Percentiles rank a stretch among this genome's conserved stretches.
These are phyloP conservation scores for Ormosia semicastrata DNA, from an alignment of 306 rosid genomes.

Conservation along the genomic window DNA sequence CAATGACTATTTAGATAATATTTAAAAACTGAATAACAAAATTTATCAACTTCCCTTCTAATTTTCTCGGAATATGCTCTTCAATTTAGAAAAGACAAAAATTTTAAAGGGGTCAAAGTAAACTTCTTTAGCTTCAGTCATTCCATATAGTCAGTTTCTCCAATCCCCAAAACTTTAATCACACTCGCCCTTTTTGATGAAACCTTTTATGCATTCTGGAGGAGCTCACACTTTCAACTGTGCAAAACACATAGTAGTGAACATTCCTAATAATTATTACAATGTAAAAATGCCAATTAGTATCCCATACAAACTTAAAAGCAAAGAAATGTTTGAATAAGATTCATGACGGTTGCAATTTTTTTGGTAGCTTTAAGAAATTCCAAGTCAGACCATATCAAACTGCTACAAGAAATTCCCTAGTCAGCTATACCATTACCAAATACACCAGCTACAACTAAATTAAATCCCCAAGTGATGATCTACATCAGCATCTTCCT, in stretches of 20 bases:
- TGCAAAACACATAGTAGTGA: neutral
- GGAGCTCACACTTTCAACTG: neutral
- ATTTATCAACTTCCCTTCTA: neutral
- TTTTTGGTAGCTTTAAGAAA: conserved; percentile 1
- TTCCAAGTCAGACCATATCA: neutral
- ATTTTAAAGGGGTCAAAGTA: neutral
- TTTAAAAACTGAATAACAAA: neutral
- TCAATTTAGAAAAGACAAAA: neutral
- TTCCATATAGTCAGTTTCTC: neutral
- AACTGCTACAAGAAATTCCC: conserved; percentile 12
- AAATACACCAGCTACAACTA: conserved; percentile 14
- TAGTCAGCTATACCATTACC: conserved; percentile 24
- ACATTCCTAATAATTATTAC: conserved; percentile 27
- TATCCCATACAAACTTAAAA: conserved; percentile 12
- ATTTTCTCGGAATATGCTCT: neutral
- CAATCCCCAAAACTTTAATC: neutral
- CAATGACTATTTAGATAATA: neutral
- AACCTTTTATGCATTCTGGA: neutral
- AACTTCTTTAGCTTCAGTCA: neutral
- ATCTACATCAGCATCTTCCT: conserved; percentile 31
- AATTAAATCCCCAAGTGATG: neutral
- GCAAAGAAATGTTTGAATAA: neutral
- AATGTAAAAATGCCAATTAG: neutral
- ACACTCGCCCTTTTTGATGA: neutral
- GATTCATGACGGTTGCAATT: neutral